A percentile compares a stretch with the other conserved stretches of the same genome.
Evolutionary conservation across 2,329 filamentous ascomycete species (phyloP).

Genomic region (Sporothrix brasiliensis): DNA sequence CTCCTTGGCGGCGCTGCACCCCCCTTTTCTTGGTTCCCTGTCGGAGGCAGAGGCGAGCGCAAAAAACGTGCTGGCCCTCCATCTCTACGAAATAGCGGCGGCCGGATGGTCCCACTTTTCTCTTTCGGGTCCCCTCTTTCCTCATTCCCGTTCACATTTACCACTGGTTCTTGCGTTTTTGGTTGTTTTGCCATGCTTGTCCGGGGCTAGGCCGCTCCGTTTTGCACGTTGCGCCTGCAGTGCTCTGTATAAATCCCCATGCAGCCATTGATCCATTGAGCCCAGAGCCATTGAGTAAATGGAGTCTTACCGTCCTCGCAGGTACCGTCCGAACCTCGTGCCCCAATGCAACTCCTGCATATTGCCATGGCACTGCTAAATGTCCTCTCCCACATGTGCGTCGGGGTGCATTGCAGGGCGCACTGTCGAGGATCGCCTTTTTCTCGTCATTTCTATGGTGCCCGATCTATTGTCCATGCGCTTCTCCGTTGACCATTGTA

Average conservation of each 20-base stretch:
- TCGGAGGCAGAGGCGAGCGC: conserved; percentile 12
- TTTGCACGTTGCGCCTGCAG: not conserved
- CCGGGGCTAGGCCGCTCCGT: not conserved
- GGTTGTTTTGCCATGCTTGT: not conserved
- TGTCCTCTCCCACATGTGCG: conserved; percentile 19
- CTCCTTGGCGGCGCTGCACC: conserved; percentile 7
- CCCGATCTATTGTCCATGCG: conserved; percentile 3
- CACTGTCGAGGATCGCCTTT: conserved; percentile 21
- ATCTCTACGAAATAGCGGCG: conserved; percentile 34
- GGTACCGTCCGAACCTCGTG: not conserved
- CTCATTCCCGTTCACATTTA: conserved; percentile 4
- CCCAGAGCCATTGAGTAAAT: not conserved
- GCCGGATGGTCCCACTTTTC: conserved; percentile 29
- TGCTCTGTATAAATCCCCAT: too few species aligned
- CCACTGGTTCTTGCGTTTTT: conserved; percentile 2
- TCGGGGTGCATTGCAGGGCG: not conserved
- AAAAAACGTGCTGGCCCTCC: conserved; percentile 37
- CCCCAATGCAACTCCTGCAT: conserved; percentile 16
- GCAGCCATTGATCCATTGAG: not conserved
- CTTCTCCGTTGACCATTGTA: conserved; percentile 4
- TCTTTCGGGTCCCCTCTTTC: conserved; percentile 18
- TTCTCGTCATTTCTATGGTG: not conserved
- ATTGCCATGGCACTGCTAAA: not conserved
- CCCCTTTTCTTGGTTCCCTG: conserved; percentile 23
- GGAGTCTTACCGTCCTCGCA: not conserved